These are phyloP conservation scores for Brassica nigra DNA, from an alignment of 345 rosid species.

Conservation along the genomic window DNA sequence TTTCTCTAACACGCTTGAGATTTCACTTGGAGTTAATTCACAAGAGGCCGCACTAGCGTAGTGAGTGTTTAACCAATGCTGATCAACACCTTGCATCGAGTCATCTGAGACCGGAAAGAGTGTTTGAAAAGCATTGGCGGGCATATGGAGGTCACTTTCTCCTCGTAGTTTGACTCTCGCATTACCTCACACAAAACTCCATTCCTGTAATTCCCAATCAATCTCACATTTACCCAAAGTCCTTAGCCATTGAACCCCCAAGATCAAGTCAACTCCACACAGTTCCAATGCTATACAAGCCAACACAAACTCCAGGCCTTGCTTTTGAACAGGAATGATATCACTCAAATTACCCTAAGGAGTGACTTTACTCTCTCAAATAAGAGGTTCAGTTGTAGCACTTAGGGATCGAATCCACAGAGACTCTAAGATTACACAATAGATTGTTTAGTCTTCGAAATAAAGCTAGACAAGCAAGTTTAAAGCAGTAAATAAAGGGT, in stretches of 20 bases:
- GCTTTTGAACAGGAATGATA: too few relatives aligned
- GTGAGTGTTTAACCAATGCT: neutral
- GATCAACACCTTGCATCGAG: neutral
- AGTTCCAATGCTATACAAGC: neutral
- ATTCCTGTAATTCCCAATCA: neutral
- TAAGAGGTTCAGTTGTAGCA: too few relatives aligned
- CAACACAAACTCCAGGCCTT: neutral
- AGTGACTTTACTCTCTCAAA: too few relatives aligned
- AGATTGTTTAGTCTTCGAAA: too few relatives aligned
- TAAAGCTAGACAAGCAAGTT: too few relatives aligned
- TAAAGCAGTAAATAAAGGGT: too few relatives aligned
- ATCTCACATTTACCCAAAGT: neutral
- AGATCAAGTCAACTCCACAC: neutral
- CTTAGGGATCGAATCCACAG: too few relatives aligned
- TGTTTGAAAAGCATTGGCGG: neutral
- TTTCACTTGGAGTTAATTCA: neutral
- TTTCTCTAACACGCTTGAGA: too few relatives aligned
- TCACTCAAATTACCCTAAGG: too few relatives aligned
- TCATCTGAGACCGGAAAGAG: neutral
- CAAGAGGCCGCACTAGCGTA: neutral
- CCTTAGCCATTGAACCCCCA: neutral
- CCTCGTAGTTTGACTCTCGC: neutral
- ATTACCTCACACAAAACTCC: neutral
- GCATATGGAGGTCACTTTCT: neutral
- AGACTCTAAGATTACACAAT: too few relatives aligned